Evolutionary conservation across 257 asterid genomes (phyloP).

Genomic region (Marsdenia floribunda): DNA sequence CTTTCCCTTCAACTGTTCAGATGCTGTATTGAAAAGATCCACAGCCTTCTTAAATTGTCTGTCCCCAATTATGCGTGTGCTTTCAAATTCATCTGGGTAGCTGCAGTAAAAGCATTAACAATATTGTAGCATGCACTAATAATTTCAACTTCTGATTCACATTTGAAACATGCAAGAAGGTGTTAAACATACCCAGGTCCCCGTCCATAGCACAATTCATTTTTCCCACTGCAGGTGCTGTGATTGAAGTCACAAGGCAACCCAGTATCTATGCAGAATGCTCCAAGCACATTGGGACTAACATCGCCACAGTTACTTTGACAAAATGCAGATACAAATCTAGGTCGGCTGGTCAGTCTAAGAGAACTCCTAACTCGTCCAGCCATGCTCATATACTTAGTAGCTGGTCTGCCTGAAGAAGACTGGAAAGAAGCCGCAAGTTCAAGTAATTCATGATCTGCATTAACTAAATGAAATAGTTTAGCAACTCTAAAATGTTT

Average conservation of each 20-base stretch:
- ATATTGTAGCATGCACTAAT: neutral
- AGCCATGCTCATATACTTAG: constrained; percentile 60
- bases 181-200: constrained; percentile 80
- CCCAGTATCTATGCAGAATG: constrained; percentile 93
- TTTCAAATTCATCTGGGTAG: constrained; percentile 92
- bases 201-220: constrained; percentile 90
- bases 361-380: constrained; percentile 87
- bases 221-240: constrained; percentile 96
- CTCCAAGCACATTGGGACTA: constrained; percentile 98
- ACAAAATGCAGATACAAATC: constrained; percentile 92
- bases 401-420: constrained; percentile 59
- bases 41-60: constrained; percentile 82
- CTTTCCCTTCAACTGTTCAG: constrained; percentile 71
- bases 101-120: constrained; percentile 38
- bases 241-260: constrained; percentile 95
- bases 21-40: constrained; percentile 66
- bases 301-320: constrained; percentile 98
- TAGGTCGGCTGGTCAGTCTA: constrained; percentile 67
- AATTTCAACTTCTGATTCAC: neutral
- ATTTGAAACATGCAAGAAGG: neutral
- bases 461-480: constrained; percentile 26
- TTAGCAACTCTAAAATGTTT: constrained; percentile 2
- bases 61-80: constrained; percentile 90
- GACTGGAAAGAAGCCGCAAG: constrained; percentile 81
- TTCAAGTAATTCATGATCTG: constrained; percentile 85